Evolutionary conservation across 2,329 filamentous ascomycete species (phyloP), one percentile per base, ranked within the genome.

Genomic region (Trichoderma sp.): DNA sequence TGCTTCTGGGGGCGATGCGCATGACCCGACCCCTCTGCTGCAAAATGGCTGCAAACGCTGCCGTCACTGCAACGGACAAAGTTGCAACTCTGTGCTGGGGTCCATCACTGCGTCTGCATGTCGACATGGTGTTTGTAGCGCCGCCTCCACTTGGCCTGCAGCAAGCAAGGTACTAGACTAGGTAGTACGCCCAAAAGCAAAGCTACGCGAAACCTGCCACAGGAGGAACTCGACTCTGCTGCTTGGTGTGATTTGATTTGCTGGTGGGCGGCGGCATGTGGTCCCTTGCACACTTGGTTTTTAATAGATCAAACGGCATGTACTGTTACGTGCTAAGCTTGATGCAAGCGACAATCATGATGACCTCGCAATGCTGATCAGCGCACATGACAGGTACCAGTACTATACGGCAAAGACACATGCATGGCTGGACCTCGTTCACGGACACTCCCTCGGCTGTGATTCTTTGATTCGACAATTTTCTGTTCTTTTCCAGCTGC

Each of bases 401-500:
- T 65, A 73, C 41, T 35, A 60, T 65, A 65, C 41, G 59, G 60
- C 27, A 53, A 56, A 71, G 41, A 53, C 71, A 65, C 71, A 73
- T 73, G 67, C 53, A 29, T 29, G 29, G 31, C 27, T 18, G 9
- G 66, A 41, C 65, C 18, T 38, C 53, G 29, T 53, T 60, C 27
- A 24, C 60, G 35, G 71, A 73, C 29, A 65, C 24, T 73, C 71
- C 71, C 71, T 73, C 71, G 71, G 71, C 71, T 64, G 71, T 73
- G 71, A 73, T 65, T 73, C 71, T 73, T 16, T 64, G 41, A 73
- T 72, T 72, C 59, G 71, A 65, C 41, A 18, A 16, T 31, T 21
- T 16, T 53, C 53, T 33, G 24, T 29, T 8, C 24, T 29, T 45
- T 31, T 8, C 21, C 60, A 63, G n/a, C 16, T 50, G 38, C 63